Conservation (phyloP, 306 rosid species). For the Sicyos edulis region DNA sequence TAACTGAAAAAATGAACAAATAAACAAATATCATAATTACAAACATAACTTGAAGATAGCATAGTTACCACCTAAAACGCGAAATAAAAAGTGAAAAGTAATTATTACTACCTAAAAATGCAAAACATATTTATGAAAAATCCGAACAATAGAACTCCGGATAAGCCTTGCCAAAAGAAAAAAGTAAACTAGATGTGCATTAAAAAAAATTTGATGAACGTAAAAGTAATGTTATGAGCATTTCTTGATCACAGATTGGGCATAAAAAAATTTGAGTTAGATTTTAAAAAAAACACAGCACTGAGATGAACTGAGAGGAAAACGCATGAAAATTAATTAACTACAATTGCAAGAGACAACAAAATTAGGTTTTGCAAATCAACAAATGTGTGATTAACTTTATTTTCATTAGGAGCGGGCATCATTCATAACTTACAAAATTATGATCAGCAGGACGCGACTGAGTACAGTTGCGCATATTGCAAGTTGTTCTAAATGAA, state of each 20-base stretch:
- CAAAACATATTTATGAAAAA: slow-evolving; percentile 1
- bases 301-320: neutral
- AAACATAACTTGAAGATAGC: neutral
- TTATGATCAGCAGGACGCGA: slow-evolving; percentile 97
- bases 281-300: neutral
- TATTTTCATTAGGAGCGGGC: neutral
- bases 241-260: neutral
- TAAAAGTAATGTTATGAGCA: neutral
- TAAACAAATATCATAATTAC: neutral
- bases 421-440: slow-evolving; percentile 40
- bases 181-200: neutral
- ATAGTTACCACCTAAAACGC: neutral
- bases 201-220: too few species aligned
- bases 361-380: neutral
- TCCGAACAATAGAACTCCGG: neutral
- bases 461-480: slow-evolving; percentile 98
- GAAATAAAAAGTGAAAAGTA: neutral
- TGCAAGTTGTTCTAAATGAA: slow-evolving; percentile 94
- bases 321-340: neutral
- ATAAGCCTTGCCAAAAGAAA: neutral
- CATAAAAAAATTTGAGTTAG: neutral
- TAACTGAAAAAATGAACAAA: neutral
- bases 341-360: neutral
- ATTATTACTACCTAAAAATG: neutral
- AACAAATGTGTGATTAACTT: neutral